A percentile compares a stretch with the other conserved stretches of the same genome.
Conservation (phyloP, 225 moss, liverwort and hornwort species). For the Sphagnum tenellum region DNA sequence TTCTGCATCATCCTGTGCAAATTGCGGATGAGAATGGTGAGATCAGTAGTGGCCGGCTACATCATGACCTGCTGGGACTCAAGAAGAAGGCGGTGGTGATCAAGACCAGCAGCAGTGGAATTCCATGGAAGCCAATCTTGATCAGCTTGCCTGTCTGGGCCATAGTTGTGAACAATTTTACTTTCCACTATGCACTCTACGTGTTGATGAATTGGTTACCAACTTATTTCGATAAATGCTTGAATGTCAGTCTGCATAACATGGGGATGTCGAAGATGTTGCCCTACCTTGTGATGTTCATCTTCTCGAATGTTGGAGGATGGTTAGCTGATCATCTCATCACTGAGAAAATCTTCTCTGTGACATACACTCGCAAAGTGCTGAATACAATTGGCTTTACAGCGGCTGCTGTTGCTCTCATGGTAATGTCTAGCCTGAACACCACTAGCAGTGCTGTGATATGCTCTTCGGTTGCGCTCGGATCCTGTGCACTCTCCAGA, state of each 20-base stretch:
- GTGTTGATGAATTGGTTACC: conserved; percentile 99
- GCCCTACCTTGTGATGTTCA: conserved; percentile 93
- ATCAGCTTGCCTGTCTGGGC: conserved; percentile 84
- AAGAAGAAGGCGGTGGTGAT: conserved; percentile 25
- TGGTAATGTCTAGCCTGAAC: conserved; percentile 75
- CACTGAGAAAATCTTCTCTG: conserved; percentile 55
- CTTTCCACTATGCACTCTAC: conserved; percentile 92
- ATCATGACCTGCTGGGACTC: not conserved
- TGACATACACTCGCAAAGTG: conserved; percentile 80
- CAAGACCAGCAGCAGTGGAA: conserved; percentile 17
- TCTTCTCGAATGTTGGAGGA: conserved; percentile 90
- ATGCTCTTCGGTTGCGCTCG: conserved; percentile 92
- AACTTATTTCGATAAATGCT: conserved; percentile 84
- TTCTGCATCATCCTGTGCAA: conserved; percentile 36
- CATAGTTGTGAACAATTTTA: conserved; percentile 96
- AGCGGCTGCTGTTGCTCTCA: conserved; percentile 60
- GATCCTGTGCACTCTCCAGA: conserved; percentile 76
- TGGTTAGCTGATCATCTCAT: conserved; percentile 83
- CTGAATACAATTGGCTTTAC: conserved; percentile 79
- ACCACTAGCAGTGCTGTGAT: conserved; percentile 68
- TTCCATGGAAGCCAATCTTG: conserved; percentile 84
- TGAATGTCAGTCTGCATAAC: conserved; percentile 66
- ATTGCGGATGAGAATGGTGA: conserved; percentile 52
- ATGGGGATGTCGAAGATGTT: conserved; percentile 89
- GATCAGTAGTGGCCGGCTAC: not conserved